phyloP scores from a whole-genome alignment of 1,284 basidiomycete species.

The Moesziomyces parantarcticus region DNA sequence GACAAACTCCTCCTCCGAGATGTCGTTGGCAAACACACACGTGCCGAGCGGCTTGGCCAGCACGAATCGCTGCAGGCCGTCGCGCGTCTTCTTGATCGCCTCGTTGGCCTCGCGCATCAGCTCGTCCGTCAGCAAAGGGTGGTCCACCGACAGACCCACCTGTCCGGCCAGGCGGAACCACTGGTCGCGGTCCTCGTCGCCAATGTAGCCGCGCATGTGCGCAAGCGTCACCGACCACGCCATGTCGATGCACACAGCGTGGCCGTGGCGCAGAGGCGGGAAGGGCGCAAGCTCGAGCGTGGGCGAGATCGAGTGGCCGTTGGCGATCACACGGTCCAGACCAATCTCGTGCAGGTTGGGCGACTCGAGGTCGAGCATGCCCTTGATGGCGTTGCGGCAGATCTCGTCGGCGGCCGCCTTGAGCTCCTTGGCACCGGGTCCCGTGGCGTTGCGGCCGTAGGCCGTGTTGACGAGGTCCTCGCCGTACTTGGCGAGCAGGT shows the following conservation, averaged over 20 bases:
- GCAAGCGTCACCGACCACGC: conserved; percentile 70
- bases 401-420: conserved; percentile 67
- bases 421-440: conserved; percentile 67
- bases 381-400: conserved; percentile 70
- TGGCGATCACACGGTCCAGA: conserved; percentile 71
- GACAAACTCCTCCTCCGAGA: conserved; percentile 68
- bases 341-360: conserved; percentile 71
- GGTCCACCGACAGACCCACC: conserved; percentile 70
- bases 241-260: conserved; percentile 71
- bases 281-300: conserved; percentile 68
- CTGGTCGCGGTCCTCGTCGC: conserved; percentile 69
- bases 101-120: conserved; percentile 68
- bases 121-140: conserved; percentile 69
- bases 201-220: conserved; percentile 69
- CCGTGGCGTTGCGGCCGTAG: conserved; percentile 68
- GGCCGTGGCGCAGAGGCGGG: conserved; percentile 67
- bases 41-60: conserved; percentile 69
- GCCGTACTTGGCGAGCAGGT: conserved; percentile 70
- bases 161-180: conserved; percentile 68
- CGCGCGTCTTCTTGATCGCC: conserved; percentile 70
- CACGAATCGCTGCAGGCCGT: conserved; percentile 70
- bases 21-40: conserved; percentile 70
- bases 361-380: conserved; percentile 71
- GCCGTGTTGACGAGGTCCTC: conserved; percentile 70
- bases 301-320: conserved; percentile 70